Percentiles rank a stretch among this genome's conserved stretches.
Conservation (phyloP, 2,329 filamentous ascomycete species). For the Diaporthe sp. region DNA sequence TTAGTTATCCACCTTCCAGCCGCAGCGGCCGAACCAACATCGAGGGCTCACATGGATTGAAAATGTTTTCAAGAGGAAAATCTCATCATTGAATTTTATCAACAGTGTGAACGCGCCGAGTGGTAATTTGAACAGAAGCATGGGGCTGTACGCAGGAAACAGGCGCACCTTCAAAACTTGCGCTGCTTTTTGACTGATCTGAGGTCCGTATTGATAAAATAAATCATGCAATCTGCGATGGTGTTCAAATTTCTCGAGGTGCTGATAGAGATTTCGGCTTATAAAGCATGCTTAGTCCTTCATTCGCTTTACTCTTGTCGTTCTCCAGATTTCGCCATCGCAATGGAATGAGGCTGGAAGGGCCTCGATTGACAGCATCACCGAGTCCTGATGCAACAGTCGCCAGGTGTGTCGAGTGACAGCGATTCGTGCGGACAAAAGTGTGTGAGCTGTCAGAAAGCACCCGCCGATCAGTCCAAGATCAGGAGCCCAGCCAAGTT, state of each 20-base stretch:
- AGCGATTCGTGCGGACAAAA: constrained; percentile 37
- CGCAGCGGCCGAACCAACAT: background rate
- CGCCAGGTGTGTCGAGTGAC: constrained; percentile 27
- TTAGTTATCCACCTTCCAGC: background rate
- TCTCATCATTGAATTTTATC: background rate
- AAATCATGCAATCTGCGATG: background rate
- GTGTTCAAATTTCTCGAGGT: no score
- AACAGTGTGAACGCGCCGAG: background rate
- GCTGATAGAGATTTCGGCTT: no score
- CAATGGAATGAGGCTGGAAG: no score
- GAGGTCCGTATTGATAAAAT: background rate
- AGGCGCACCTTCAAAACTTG: no score
- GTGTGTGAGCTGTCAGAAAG: no score
- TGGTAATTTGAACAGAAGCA: background rate
- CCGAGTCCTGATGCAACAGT: constrained; percentile 28
- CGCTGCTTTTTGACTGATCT: background rate
- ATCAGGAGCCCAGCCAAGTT: no score
- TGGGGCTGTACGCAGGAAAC: no score
- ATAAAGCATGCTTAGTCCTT: no score
- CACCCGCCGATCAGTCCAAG: no score
- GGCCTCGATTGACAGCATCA: no score
- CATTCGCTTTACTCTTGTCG: no score
- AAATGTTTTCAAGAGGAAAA: background rate
- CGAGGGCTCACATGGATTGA: background rate
- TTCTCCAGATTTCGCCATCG: no score